Evolutionary conservation across 1,284 basidiomycete genomes (phyloP).

Genomic region (Peniophora sp.): DNA sequence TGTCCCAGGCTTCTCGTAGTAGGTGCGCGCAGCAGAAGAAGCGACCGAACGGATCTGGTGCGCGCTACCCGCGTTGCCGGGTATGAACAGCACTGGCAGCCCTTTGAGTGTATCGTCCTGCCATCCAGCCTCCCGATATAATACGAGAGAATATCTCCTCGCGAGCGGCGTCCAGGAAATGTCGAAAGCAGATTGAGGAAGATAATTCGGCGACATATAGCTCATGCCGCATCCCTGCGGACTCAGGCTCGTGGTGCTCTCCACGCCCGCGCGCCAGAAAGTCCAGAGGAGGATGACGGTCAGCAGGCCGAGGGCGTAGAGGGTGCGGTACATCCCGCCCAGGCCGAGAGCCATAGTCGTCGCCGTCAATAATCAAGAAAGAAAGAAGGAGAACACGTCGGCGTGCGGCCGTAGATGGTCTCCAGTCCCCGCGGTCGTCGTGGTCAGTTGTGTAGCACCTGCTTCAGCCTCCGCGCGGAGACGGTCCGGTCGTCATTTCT

Average conservation of each 20-base stretch:
- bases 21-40: constrained; percentile 81
- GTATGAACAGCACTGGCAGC: constrained; percentile 88
- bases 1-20: constrained; percentile 49
- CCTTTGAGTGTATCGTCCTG: constrained; percentile 55
- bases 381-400: too few relatives aligned
- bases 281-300: constrained; percentile 5
- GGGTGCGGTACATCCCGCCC: neutral
- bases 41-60: constrained; percentile 94
- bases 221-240: constrained; percentile 96
- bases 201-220: constrained; percentile 92
- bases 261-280: constrained; percentile 12
- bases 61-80: constrained; percentile 95
- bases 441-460: too few relatives aligned
- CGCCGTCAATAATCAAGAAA: too few relatives aligned
- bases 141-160: constrained; percentile 73
- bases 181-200: constrained; percentile 59
- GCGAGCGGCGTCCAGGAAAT: constrained; percentile 62
- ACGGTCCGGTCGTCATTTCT: too few relatives aligned
- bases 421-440: too few relatives aligned
- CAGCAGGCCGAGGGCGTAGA: constrained; percentile 2
- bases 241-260: constrained; percentile 19
- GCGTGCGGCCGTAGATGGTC: too few relatives aligned
- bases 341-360: too few relatives aligned
- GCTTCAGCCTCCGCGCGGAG: too few relatives aligned
- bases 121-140: constrained; percentile 90